Percentiles rank a stretch among this genome's conserved stretches.
Evolutionary conservation across 495 filamentous ascomycete species (phyloP).

Genomic region (Tuber indicum): DNA sequence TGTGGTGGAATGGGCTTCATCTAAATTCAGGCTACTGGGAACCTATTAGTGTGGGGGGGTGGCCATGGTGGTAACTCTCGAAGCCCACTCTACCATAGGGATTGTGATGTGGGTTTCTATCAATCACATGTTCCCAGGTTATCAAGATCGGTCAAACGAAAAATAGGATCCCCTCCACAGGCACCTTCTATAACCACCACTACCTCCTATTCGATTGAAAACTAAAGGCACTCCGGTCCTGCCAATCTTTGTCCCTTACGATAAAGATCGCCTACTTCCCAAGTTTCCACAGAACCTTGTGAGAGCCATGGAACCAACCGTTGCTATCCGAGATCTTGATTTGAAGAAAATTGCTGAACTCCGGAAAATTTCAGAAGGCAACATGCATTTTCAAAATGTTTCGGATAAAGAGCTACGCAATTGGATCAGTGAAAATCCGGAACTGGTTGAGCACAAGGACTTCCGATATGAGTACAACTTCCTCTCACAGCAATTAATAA

Average conservation of each 20-base stretch:
- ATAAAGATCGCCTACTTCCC: neutral
- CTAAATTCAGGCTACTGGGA: neutral
- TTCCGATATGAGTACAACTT: neutral
- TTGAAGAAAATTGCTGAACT: neutral
- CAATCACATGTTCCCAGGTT: neutral
- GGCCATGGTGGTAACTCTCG: neutral
- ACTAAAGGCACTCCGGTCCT: neutral
- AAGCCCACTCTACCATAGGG: neutral
- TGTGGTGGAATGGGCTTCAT: neutral
- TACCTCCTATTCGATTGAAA: neutral
- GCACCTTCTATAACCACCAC: neutral
- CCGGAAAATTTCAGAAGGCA: neutral
- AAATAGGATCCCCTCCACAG: neutral
- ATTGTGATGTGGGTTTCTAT: neutral
- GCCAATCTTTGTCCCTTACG: neutral
- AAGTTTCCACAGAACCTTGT: neutral
- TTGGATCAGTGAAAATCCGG: neutral
- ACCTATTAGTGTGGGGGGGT: neutral
- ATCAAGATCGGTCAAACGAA: neutral
- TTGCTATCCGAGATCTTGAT: neutral
- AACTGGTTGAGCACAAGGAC: neutral
- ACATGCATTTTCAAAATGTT: neutral
- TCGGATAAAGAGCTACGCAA: neutral
- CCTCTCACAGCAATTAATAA: neutral
- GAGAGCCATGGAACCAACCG: neutral